Evolutionary conservation across 2,329 filamentous ascomycete genomes (phyloP), one percentile per base, ranked within the genome.

Genomic region (Curvularia hawaiiensis): DNA sequence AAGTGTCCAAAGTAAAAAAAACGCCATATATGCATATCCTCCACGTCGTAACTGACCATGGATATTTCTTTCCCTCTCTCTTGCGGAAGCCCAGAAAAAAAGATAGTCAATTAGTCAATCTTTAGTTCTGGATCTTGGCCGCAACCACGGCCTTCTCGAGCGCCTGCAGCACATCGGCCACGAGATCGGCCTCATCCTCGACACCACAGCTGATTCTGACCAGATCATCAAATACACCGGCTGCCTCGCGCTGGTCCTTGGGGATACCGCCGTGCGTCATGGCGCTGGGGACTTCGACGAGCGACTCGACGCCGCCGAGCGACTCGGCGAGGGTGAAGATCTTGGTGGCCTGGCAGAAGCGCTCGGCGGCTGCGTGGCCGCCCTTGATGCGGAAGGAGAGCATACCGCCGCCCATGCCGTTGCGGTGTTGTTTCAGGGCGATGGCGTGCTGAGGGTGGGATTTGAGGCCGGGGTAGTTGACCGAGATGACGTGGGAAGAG

Each of bases 201-300:
- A 99, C 87, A 70, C 95, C 95, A 75, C 92, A 97, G 83, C 92
- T 96, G 59, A 99, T 83, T 64, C 95, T 86, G 30, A 99, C 91
- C 8, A 99, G 84, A 76, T 99, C 95, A 74, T 99, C 95, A 72
- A 88, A 98, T 31, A 99, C 92, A 60, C 95, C 95, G 0, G 95
- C 92, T 3, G 89, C 90, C 83, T 99, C 95, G 56, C 95, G 85
- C 82, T 96, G 88, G 60, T 92, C 92, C 75, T 85, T 87, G 49
- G 95, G 95, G 65, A 99, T 99, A 58, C 94, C 95, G 24, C 92
- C 91, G 78, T 99, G 95, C 18, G 95, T 99, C 95, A 99, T 99
- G 79, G 88, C 91, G 69, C 90, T 91, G 22, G 95, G 95, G 3
- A 99, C 86, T 80, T 99, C 95, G 67, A 93, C 89, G 61, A 99